Conservation (phyloP, 1,139 yeast genomes). For the Sugiyamaella sp. region DNA sequence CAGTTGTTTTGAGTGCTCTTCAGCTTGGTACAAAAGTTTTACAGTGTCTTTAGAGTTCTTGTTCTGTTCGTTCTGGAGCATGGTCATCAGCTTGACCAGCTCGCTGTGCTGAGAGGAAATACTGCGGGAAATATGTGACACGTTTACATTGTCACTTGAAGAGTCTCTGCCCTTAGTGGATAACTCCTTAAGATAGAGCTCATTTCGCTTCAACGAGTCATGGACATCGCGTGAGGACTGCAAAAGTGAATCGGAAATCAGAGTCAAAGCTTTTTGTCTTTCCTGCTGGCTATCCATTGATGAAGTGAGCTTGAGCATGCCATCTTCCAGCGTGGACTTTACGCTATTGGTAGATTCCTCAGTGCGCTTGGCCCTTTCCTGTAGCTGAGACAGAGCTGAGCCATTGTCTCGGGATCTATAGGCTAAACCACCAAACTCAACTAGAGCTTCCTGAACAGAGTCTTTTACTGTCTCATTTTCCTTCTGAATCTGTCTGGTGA, state of each 20-base stretch:
- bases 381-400: slow-evolving; percentile 43
- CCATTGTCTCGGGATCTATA: slow-evolving; percentile 50
- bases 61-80: slow-evolving; percentile 3
- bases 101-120: slow-evolving; percentile 14
- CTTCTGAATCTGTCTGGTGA: slow-evolving; percentile 36
- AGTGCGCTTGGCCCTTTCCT: slow-evolving; percentile 33
- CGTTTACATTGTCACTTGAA: too few relatives aligned
- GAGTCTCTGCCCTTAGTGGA: background rate
- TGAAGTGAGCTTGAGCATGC: slow-evolving; percentile 27
- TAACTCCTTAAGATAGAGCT: slow-evolving; percentile 24
- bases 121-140: background rate
- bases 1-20: slow-evolving; percentile 2
- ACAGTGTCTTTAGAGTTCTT: slow-evolving; percentile 4
- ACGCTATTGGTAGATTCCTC: slow-evolving; percentile 27
- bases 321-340: slow-evolving; percentile 30
- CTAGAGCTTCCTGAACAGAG: slow-evolving; percentile 45
- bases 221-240: slow-evolving; percentile 32
- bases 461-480: slow-evolving; percentile 41
- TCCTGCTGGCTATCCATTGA: slow-evolving; percentile 33
- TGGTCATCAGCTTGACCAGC: slow-evolving; percentile 6
- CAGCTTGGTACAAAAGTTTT: slow-evolving; percentile 4
- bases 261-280: slow-evolving; percentile 30
- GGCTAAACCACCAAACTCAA: slow-evolving; percentile 47
- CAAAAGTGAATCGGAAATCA: slow-evolving; percentile 32
- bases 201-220: slow-evolving; percentile 27